Base-by-base conservation (phyloP, 495 filamentous ascomycete genomes). In the Astrothelium subdiscretum region DNA sequence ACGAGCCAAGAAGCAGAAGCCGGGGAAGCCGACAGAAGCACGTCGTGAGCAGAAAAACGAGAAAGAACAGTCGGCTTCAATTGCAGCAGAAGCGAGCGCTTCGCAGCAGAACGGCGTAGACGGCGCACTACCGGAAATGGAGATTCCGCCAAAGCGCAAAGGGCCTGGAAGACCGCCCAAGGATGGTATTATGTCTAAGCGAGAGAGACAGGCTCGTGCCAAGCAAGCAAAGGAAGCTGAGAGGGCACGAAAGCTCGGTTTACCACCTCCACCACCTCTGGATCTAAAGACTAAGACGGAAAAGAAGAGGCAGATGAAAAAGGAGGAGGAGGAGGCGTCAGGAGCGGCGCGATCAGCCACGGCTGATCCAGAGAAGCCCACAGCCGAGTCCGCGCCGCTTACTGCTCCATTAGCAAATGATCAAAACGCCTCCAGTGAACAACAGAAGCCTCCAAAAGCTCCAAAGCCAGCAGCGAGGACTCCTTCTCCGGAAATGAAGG, bases 121-220 rank as follows among this genome's bases (percentile, higher is more conserved):
- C 13, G 51, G 52, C 24, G n/a, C 31, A 1, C 27, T 32, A 15
- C 61, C 57, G n/a, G 31, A 13, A 13, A 38, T 60, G 42, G 54
- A 69, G 20, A 64, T 72, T 59, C 80, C 82, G 4, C 77, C 79
- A 2, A 89, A 85, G 69, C 87, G 90, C 60, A 86, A 88, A 59
- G 91, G 91, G 12, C 91, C 91, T 51, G 91, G 91, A 32, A 78
- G 91, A 59, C 91, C 91, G 51, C 91, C 91, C 10, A 95, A 95
- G 78, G 87, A 95, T 72, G 91, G 91, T 6, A 84, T 94, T 70
- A 91, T 95, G 83, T 96, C 91, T 8, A 95, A 95, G 76, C 82
- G 90, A 40, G 88, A 90, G 72, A 78, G 86, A 64, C 80, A 81
- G 63, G 73, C 85, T 63, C 77, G 86, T 61, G 84, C 85, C 67